Conservation (phyloP, 2,329 filamentous ascomycete species). For the Aspergillus fumigatiaffinis region DNA sequence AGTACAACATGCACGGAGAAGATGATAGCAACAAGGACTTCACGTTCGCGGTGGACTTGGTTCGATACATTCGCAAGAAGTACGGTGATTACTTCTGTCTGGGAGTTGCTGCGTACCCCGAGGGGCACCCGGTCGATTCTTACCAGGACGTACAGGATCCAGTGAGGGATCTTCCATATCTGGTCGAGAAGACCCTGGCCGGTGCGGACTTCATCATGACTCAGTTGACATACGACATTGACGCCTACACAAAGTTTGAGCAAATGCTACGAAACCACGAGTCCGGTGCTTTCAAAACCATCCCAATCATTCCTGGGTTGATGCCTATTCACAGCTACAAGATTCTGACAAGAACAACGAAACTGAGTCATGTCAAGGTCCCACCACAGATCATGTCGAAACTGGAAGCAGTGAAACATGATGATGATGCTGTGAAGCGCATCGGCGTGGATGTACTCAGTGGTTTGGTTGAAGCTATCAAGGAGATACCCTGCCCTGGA, state of each 20-base stretch:
- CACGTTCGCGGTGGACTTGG: conserved; percentile 81
- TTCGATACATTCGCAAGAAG: conserved; percentile 78
- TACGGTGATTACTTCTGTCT: conserved; percentile 96
- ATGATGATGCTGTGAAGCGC: conserved; percentile 47
- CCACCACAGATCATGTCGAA: conserved; percentile 67
- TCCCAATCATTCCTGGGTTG: conserved; percentile 87
- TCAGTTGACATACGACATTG: conserved; percentile 89
- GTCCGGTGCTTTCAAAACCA: conserved; percentile 77
- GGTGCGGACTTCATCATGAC: conserved; percentile 99
- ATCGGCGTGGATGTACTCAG: conserved; percentile 62
- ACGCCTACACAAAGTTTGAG: conserved; percentile 80
- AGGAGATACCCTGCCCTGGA: conserved; percentile 56
- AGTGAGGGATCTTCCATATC: conserved; percentile 70
- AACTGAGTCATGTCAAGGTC: conserved; percentile 84
- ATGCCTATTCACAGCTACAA: conserved; percentile 99
- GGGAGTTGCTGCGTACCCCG: conserved; percentile 90
- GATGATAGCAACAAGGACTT: conserved; percentile 71
- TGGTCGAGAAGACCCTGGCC: conserved; percentile 85
- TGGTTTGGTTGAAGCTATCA: conserved; percentile 78
- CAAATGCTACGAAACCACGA: conserved; percentile 70
- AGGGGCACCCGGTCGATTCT: conserved; percentile 88
- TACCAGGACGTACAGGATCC: conserved; percentile 73
- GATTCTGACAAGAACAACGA: conserved; percentile 89
- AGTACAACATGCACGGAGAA: conserved; percentile 68
- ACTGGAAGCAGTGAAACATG: conserved; percentile 45